Evolutionary conservation across 805 yeast species (phyloP), one percentile per base, ranked within the genome.

Genomic region (Metschnikowia henanensis): DNA sequence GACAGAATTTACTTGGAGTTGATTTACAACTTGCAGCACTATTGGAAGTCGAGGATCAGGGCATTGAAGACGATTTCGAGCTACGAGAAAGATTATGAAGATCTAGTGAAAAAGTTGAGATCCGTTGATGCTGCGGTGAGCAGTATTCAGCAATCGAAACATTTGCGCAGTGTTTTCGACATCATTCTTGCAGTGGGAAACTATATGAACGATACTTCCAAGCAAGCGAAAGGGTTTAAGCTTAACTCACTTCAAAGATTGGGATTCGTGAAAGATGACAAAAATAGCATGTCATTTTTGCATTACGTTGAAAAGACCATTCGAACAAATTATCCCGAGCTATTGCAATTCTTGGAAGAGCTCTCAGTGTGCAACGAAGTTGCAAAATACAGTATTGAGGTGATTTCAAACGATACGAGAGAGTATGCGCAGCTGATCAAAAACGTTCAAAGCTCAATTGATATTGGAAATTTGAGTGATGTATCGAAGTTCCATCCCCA

Each of bases 21-120:
- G 42, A 83, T 90, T 56, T 87, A 83, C 61, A 89, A 94, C 55
- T 66, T 94, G 56, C 86, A 86, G 51, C 82, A 81, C 50, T 94
- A 94, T 62, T 95, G 99, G 99, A 79, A 83, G 49, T 81, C 96
- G 1, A 79, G 99, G 60, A 85, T 92, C 67, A 72, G 96, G 49
- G 95, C 97, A 0, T 64, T 94, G 41, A 71, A 81, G 38, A 75
- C 91, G 12, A 73, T 82, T 8, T 79, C 85, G 35, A 75, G 82
- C 1, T 89, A 77, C 61, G 88, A 87, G 52, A 83, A 79, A 52
- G 98, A 94, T 45, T 90, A 88, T 62, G 69, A 72, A 21, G 94
- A 86, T 43, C 66, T 91, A 26, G 76, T 83, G 5, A 60, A 66
- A 7, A 91, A 90, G 60, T 68, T 94, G 41, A 76, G 83, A 46